A percentile compares a stretch with the other conserved stretches of the same genome.
Evolutionary conservation across 2,329 filamentous ascomycete genomes (phyloP).

Genomic region (Hypoxylon sp.): DNA sequence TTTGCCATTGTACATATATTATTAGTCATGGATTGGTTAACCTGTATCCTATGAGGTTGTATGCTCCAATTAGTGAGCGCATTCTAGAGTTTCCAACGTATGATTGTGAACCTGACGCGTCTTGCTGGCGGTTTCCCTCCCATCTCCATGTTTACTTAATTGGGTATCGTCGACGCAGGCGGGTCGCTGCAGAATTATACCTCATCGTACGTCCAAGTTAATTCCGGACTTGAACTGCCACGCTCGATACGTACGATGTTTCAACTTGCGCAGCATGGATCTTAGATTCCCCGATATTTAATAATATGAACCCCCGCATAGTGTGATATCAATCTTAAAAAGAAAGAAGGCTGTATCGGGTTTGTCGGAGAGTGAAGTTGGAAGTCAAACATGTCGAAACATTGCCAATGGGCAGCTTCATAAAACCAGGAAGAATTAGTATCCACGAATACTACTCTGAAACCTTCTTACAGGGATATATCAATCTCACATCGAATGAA

Average conservation of each 20-base stretch:
- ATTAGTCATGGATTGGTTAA: constrained; percentile 34
- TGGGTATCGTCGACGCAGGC: constrained; percentile 20
- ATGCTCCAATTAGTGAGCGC: constrained; percentile 35
- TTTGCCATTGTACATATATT: constrained; percentile 30
- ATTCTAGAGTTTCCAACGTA: constrained; percentile 33
- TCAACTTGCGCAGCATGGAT: constrained; percentile 12
- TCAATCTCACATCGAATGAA: not conserved
- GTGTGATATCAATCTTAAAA: constrained; percentile 7
- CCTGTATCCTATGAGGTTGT: constrained; percentile 27
- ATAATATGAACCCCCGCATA: constrained; percentile 5
- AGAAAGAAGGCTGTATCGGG: not conserved
- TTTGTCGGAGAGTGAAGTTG: not conserved
- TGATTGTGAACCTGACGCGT: constrained; percentile 28
- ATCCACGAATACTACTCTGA: not conserved
- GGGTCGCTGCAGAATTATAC: constrained; percentile 18
- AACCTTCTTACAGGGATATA: not conserved
- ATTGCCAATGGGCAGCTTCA: not conserved
- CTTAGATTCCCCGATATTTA: not conserved
- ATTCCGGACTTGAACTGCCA: constrained; percentile 23
- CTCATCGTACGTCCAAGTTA: constrained; percentile 15
- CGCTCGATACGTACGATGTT: constrained; percentile 16
- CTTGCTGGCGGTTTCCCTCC: constrained; percentile 24
- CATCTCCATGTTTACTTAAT: constrained; percentile 11
- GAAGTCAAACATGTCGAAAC: not conserved
- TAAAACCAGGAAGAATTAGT: not conserved